Base-by-base conservation (phyloP, 345 rosid genomes). In the Cardamine chenopodiifolia region DNA sequence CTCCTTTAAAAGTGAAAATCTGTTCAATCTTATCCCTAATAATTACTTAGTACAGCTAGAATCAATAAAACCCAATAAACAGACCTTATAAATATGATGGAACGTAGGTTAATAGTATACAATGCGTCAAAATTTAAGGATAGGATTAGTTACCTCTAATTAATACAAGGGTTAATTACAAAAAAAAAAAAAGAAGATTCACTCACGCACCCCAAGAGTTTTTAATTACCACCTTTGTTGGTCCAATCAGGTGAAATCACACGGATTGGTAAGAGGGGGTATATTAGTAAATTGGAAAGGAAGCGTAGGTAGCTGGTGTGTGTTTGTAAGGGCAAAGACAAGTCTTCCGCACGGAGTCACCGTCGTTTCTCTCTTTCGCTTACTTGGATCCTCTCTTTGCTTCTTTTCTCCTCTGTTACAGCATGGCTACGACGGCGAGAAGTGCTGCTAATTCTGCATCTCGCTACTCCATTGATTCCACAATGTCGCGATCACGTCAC, bases 391-490 rank as follows among this genome's bases (percentile, higher is more conserved):
- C 53, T 49, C 62, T 37, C 18, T 60, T 12, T 22, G 8, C 32
- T 15, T 40, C 17, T 11, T 37, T 7, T 28, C 5, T 20, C 42
- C 37, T 37, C 9, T 39, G 22, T 71, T 7, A 6, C 53, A 12
- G 8, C n/a, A 75, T 75, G 79, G 74, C 79, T 53, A 60, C 79
- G 47, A 68, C 57, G 34, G 40, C 25, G 54, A 62, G 69, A 39
- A 60, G 22, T 28, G 71, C 72, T 25, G 8, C 68, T 19, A 61
- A 60, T 40, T 39, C 74, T 15, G 62, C 56, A n/a, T 68, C 73
- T 49, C 28, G 35, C 61, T 75, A 19, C 79, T 40, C 79, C 55
- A 35, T 37, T 26, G 66, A 74, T 35, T 25, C 62, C 55, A 39
- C 70, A 18, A 1, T 62, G 23, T 62, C 77, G 35, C 63, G 62